These are phyloP conservation scores for Fusarium denticulatum DNA, from an alignment of 2,329 filamentous ascomycete genomes.

Conservation along the genomic window DNA sequence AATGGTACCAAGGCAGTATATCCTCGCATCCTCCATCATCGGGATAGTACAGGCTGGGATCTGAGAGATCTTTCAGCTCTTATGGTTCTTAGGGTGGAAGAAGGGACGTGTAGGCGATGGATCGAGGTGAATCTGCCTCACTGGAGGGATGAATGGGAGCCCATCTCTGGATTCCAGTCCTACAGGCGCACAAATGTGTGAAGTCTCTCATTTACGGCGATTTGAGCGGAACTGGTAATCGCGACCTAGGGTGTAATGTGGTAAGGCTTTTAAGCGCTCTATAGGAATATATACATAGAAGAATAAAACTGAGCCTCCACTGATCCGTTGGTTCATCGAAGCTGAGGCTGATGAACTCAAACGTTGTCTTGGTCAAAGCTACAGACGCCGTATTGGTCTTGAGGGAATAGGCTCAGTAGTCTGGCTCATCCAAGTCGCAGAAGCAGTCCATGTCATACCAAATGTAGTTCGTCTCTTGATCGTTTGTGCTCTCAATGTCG, in stretches of 20 bases:
- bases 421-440: not conserved
- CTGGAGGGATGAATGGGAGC: not conserved
- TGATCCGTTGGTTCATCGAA: rapidly evolving
- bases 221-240: not conserved
- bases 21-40: not conserved
- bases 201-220: not conserved
- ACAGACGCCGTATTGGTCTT: not conserved
- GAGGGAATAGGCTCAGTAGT: not conserved
- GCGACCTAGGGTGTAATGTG: rapidly evolving
- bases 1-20: not conserved
- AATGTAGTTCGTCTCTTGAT: rapidly evolving
- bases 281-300: not conserved
- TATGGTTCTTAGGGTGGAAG: not conserved
- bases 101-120: not conserved
- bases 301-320: not conserved
- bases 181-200: rapidly evolving
- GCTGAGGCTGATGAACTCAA: rapidly evolving
- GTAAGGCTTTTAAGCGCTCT: rapidly evolving
- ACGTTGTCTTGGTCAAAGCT: rapidly evolving
- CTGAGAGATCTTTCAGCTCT: not conserved
- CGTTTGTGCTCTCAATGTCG: rapidly evolving
- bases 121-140: not conserved
- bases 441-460: not conserved
- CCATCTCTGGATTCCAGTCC: not conserved
- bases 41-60: not conserved